phyloP scores from a whole-genome alignment of 345 rosid species.

The Cardamine chenopodiifolia region DNA sequence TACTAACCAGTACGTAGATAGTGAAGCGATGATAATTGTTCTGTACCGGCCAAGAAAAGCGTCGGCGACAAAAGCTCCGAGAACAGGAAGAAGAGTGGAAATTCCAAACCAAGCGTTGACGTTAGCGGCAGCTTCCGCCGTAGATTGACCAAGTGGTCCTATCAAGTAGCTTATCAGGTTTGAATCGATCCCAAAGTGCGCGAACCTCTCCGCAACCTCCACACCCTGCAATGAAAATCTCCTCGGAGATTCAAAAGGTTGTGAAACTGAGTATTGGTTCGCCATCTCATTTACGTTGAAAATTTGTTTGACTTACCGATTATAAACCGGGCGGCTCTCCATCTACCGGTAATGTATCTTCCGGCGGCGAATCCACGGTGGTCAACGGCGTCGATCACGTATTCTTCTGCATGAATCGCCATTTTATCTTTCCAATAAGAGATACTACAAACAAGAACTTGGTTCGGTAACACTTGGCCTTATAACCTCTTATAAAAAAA shows the following conservation, averaged over 20 bases:
- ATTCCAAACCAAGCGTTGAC: conserved; percentile 54
- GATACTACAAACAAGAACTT: not conserved
- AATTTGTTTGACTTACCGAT: conserved; percentile 20
- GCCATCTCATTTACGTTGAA: not conserved
- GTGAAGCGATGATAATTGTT: conserved; percentile 44
- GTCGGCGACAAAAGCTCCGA: conserved; percentile 53
- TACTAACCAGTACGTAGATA: conserved; percentile 44
- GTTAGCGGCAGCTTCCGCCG: conserved; percentile 50
- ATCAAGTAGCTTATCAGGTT: conserved; percentile 49
- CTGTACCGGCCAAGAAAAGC: conserved; percentile 52
- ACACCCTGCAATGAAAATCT: conserved; percentile 37
- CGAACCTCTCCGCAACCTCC: conserved; percentile 53
- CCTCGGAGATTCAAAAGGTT: not conserved
- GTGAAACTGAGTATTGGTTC: conserved; percentile 5
- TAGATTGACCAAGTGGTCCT: conserved; percentile 51
- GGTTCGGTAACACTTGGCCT: not conserved
- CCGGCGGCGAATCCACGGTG: conserved; percentile 25
- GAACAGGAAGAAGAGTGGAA: conserved; percentile 45
- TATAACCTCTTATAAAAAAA: too few species aligned
- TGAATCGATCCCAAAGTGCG: conserved; percentile 42
- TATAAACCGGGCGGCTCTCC: conserved; percentile 41
- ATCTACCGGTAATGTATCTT: conserved; percentile 30
- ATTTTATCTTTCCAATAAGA: too few species aligned
- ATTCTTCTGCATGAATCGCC: not conserved
- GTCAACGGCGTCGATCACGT: conserved; percentile 35